These are phyloP conservation scores for Blakeslea trispora DNA, from an alignment of 371 early-diverging fungal genomes.

Conservation along the genomic window DNA sequence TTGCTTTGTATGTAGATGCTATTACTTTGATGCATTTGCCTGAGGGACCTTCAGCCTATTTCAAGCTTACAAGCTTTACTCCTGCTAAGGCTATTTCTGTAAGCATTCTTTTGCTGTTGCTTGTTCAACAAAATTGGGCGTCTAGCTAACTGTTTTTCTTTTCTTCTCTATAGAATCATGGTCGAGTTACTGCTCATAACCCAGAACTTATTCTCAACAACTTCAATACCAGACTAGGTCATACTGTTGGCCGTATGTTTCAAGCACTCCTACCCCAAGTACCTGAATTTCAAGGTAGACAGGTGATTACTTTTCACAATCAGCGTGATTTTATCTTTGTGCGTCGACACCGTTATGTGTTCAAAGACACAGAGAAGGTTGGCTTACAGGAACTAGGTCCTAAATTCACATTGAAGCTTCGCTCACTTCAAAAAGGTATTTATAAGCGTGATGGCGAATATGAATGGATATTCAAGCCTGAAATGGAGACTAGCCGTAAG, in stretches of 20 bases:
- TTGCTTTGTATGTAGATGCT: constrained; percentile 65
- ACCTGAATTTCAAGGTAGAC: constrained; percentile 95
- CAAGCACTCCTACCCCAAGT: constrained; percentile 95
- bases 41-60: constrained; percentile 96
- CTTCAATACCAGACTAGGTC: constrained; percentile 96
- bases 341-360: constrained; percentile 95
- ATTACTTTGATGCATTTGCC: constrained; percentile 95
- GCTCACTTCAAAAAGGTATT: constrained; percentile 93
- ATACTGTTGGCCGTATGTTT: constrained; percentile 96
- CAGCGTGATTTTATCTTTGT: constrained; percentile 99
- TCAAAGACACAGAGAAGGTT: constrained; percentile 85
- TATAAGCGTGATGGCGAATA: constrained; percentile 92
- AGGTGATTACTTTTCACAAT: constrained; percentile 97
- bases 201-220: constrained; percentile 98
- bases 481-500: constrained; percentile 84
- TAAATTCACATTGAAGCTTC: constrained; percentile 92
- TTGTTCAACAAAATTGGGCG: neutral
- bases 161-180: constrained; percentile 68
- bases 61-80: constrained; percentile 83
- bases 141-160: neutral
- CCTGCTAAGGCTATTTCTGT: constrained; percentile 79
- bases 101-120: constrained; percentile 16
- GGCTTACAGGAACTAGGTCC: constrained; percentile 98
- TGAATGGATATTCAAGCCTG: constrained; percentile 93
- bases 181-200: constrained; percentile 79